Percentiles rank a stretch among this genome's conserved stretches.
phyloP scores from a whole-genome alignment of 2,329 filamentous ascomycete species.

The Exophiala alcalophila region DNA sequence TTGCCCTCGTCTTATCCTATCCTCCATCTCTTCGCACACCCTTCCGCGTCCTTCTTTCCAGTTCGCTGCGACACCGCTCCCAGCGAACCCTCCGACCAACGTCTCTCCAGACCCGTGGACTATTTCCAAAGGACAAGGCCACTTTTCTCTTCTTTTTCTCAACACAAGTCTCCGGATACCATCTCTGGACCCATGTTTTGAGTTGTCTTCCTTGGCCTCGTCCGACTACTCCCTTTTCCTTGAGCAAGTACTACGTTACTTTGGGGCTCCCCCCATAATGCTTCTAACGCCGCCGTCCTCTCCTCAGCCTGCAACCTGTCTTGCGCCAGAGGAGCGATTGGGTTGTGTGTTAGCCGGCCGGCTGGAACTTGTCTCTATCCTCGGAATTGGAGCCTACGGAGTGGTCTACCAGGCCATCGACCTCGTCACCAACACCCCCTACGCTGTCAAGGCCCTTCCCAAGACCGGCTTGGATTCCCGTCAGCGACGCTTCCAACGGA shows the following conservation, averaged over 20 bases:
- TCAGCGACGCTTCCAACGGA: constrained; percentile 84
- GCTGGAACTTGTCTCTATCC: constrained; percentile 76
- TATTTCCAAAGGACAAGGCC: constrained; percentile 18
- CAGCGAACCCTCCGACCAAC: constrained; percentile 1
- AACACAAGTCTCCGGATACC: constrained; percentile 21
- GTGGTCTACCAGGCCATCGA: constrained; percentile 91
- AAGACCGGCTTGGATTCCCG: constrained; percentile 86
- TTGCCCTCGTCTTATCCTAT: constrained; percentile 14
- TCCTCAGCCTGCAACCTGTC: constrained; percentile 48
- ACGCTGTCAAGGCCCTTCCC: constrained; percentile 96
- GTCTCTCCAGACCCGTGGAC: constrained; percentile 11
- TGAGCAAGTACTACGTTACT: constrained; percentile 31
- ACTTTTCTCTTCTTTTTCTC: constrained; percentile 22
- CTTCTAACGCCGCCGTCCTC: constrained; percentile 48
- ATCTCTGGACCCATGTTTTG: constrained; percentile 32
- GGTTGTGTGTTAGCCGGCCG: constrained; percentile 78
- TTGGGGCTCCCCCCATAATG: constrained; percentile 45
- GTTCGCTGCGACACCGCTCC: too few species aligned
- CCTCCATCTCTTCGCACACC: constrained; percentile 3
- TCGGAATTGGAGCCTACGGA: constrained; percentile 93
- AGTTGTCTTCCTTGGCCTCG: constrained; percentile 29
- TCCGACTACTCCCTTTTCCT: constrained; percentile 27
- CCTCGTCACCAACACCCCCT: constrained; percentile 73
- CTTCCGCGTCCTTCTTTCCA: constrained; percentile 19
- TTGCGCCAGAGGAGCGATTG: constrained; percentile 77